These are phyloP conservation scores for Aureobasidium leucospermi DNA, from an alignment of 2,329 filamentous ascomycete species.

Conservation along the genomic window DNA sequence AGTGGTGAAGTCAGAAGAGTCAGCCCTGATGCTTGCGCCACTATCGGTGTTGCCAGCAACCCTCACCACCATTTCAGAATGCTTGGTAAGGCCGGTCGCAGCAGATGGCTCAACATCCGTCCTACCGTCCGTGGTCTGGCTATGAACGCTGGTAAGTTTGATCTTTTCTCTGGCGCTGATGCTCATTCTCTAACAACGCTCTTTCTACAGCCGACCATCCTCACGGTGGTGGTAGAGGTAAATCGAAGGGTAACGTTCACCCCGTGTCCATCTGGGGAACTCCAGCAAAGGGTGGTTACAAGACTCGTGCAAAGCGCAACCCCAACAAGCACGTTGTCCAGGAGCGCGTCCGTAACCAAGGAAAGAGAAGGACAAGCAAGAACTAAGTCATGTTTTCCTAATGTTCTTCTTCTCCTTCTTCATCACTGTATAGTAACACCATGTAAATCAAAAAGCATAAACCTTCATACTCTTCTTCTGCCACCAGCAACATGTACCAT, in stretches of 20 bases:
- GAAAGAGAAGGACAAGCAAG: slow-evolving; percentile 58
- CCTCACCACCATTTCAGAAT: slow-evolving; percentile 82
- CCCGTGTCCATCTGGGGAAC: slow-evolving; percentile 95
- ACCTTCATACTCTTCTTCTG: background rate
- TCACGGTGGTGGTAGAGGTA: slow-evolving; percentile 97
- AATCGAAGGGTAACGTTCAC: slow-evolving; percentile 95
- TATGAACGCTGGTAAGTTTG: slow-evolving; percentile 80
- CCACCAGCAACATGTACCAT: too few relatives aligned
- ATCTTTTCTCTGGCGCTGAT: background rate
- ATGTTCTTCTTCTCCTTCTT: background rate
- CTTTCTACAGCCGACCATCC: slow-evolving; percentile 69
- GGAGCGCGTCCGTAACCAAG: slow-evolving; percentile 78
- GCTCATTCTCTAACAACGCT: slow-evolving; percentile 12
- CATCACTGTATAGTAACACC: background rate
- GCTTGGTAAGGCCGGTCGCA: slow-evolving; percentile 90
- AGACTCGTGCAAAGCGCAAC: slow-evolving; percentile 83
- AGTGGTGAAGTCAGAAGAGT: slow-evolving; percentile 89
- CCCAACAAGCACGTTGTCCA: slow-evolving; percentile 86
- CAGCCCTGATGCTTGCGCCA: slow-evolving; percentile 86
- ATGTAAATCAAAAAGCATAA: slow-evolving; percentile 10
- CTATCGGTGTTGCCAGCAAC: slow-evolving; percentile 91
- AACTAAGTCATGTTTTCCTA: background rate
- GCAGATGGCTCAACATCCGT: slow-evolving; percentile 86
- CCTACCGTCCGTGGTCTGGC: slow-evolving; percentile 95
- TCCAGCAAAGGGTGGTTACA: slow-evolving; percentile 82